Evolutionary conservation across 2,329 filamentous ascomycete species (phyloP), one percentile per base, ranked within the genome.

Genomic region (Colletotrichum chrysophilum): DNA sequence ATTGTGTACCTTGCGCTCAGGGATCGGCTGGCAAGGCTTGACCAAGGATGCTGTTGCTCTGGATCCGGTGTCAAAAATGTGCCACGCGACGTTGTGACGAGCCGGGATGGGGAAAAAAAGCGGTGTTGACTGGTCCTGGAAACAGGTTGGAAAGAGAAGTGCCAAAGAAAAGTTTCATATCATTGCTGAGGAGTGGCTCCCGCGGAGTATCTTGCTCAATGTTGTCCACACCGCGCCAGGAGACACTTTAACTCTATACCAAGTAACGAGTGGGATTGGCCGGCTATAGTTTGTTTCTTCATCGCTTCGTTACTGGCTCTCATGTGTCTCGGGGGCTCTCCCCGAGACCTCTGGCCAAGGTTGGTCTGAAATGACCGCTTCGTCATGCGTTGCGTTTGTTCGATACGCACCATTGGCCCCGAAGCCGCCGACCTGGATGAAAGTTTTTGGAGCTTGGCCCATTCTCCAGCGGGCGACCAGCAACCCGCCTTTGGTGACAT

Each of bases 341-440:
- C 72, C 62, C 72, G 68, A 62, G 8, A 36, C 61, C 9, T 28
- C 26, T 36, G 18, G 36, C 32, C 38, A 32, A n/a, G 26, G 60
- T 66, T 66, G 48, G 36, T 24, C 69, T 38, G 52, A 58, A 32
- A 55, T 18, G n/a, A 24, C 34, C 32, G 56, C 43, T 60, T 34
- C 9, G 8, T 70, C 16, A 72, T 75, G 68, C 62, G 61, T 55
- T 72, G 55, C 62, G 62, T 43, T 64, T 71, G 61, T 71, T 60
- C n/a, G 21, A 43, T 34, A 30, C 28, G 38, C 69, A 62, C 61
- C 36, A 71, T 75, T 75, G 72, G 72, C 61, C 21, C 30, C 26
- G 21, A 68, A 72, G 72, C 72, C 68, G 72, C 69, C 34, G 61
- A 48, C 14, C n/a, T 21, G 12, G 55, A 30, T 67, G 55, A 36